These are phyloP conservation scores for Pseudonitzschia delicatissima DNA, from an alignment of 108 stramenopile genomes.

Conservation along the genomic window DNA sequence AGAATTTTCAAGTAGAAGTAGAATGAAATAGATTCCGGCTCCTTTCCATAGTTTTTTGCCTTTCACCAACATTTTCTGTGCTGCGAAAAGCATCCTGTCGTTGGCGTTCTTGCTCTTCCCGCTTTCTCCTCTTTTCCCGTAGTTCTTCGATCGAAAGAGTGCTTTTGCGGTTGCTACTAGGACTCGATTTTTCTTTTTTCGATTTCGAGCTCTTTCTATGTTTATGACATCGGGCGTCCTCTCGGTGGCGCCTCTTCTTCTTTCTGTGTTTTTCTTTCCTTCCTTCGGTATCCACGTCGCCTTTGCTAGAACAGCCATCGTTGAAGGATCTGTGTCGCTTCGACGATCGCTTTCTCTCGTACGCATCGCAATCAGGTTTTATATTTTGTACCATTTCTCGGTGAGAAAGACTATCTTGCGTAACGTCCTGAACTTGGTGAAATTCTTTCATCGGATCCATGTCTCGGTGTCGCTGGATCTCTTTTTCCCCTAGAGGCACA, in stretches of 20 bases:
- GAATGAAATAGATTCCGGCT: conserved; percentile 40
- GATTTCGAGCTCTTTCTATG: not conserved
- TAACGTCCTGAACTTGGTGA: not conserved
- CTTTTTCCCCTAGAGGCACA: conserved; percentile 3
- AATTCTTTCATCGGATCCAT: conserved; percentile 41
- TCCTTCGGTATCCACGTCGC: not conserved
- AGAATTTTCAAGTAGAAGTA: conserved; percentile 9
- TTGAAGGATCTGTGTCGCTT: not conserved
- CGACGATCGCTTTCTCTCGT: no score
- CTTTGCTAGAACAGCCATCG: no score
- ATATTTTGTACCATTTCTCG: no score
- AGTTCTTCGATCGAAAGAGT: conserved; percentile 23
- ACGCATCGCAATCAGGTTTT: no score
- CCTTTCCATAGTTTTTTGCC: not conserved
- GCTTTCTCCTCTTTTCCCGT: conserved; percentile 16
- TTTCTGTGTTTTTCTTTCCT: not conserved
- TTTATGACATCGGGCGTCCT: not conserved
- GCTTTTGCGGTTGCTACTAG: not conserved
- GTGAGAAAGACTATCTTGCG: not conserved
- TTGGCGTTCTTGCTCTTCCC: conserved; percentile 28
- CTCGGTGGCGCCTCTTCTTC: not conserved
- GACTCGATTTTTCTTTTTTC: not conserved
- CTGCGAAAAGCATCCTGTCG: conserved; percentile 10
- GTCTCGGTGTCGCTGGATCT: conserved; percentile 7
- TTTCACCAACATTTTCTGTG: not conserved